Conservation (phyloP, 1,284 basidiomycete genomes). For the Fomitopsis betulina region DNA sequence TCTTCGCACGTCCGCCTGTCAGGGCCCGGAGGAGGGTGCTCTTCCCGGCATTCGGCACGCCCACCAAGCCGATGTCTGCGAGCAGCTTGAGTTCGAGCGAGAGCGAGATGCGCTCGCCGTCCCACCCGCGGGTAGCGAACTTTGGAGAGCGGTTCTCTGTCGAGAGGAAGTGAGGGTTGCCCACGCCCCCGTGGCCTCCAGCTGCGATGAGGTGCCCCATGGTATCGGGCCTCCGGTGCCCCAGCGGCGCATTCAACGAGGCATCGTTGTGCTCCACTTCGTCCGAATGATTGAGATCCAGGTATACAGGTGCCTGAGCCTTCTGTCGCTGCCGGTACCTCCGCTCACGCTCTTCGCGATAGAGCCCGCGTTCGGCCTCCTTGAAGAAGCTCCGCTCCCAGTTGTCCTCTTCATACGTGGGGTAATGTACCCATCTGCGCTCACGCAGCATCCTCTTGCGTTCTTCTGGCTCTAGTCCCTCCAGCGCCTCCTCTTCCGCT, state of each 20-base stretch:
- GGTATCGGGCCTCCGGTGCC: conserved; percentile 53
- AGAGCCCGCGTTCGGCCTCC: conserved; percentile 66
- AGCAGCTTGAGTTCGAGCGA: conserved; percentile 93
- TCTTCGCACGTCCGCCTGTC: conserved; percentile 80
- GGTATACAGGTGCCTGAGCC: conserved; percentile 39
- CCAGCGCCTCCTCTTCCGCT: conserved; percentile 57
- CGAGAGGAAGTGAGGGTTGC: conserved; percentile 85
- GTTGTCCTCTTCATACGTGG: conserved; percentile 60
- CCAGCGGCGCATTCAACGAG: conserved; percentile 56
- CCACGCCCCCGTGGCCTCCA: conserved; percentile 84
- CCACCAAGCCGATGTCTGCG: conserved; percentile 93
- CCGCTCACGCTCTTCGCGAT: conserved; percentile 60
- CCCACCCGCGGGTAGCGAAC: conserved; percentile 75
- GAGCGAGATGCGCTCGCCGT: conserved; percentile 81
- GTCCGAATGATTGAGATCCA: conserved; percentile 59
- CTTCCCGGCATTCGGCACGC: conserved; percentile 92
- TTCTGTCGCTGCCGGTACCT: conserved; percentile 42
- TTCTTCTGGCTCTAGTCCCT: conserved; percentile 43
- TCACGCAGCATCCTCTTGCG: conserved; percentile 57
- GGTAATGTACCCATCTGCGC: conserved; percentile 79
- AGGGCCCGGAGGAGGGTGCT: conserved; percentile 88
- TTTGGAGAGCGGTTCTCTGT: conserved; percentile 71
- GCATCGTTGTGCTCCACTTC: conserved; percentile 36
- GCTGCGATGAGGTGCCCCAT: conserved; percentile 69
- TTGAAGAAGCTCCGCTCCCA: conserved; percentile 62